Percentiles rank a stretch among this genome's conserved stretches.
Evolutionary conservation across 306 rosid genomes (phyloP).

Genomic region (Prunus davidiana): DNA sequence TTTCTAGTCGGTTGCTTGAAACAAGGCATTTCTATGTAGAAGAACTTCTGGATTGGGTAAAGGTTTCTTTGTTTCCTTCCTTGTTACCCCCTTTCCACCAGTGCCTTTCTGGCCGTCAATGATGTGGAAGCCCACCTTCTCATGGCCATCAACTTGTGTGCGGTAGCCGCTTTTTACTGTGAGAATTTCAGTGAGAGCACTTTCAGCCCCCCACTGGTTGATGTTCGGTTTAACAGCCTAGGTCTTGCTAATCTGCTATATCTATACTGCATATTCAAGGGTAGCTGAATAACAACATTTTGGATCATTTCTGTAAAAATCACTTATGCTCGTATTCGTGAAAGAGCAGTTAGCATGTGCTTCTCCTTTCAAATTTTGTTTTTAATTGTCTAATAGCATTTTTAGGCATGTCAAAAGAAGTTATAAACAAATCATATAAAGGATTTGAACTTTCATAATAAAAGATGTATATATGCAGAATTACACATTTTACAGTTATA

Average conservation of each 20-base stretch:
- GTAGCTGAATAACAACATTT: too few species aligned
- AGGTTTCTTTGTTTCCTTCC: background rate
- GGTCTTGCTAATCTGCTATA: background rate
- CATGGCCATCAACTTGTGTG: background rate
- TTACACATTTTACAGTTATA: too few species aligned
- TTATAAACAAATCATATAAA: too few species aligned
- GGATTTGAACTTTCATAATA: too few species aligned
- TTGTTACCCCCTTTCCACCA: background rate
- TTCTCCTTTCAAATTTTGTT: too few species aligned
- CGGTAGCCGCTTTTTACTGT: background rate
- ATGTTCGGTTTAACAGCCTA: background rate
- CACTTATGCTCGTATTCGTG: too few species aligned
- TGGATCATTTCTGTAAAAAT: too few species aligned
- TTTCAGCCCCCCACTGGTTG: background rate
- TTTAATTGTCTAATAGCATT: too few species aligned
- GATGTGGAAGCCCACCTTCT: background rate
- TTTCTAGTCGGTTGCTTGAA: background rate
- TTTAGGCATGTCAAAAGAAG: too few species aligned
- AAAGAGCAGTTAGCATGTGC: too few species aligned
- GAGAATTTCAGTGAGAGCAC: background rate
- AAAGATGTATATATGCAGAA: too few species aligned
- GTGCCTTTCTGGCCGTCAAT: background rate
- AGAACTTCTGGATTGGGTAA: background rate
- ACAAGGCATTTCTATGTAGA: background rate
- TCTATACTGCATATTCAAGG: too few species aligned